These are phyloP conservation scores for Fusarium foetens DNA, from an alignment of 2,329 filamentous ascomycete species.

Conservation along the genomic window DNA sequence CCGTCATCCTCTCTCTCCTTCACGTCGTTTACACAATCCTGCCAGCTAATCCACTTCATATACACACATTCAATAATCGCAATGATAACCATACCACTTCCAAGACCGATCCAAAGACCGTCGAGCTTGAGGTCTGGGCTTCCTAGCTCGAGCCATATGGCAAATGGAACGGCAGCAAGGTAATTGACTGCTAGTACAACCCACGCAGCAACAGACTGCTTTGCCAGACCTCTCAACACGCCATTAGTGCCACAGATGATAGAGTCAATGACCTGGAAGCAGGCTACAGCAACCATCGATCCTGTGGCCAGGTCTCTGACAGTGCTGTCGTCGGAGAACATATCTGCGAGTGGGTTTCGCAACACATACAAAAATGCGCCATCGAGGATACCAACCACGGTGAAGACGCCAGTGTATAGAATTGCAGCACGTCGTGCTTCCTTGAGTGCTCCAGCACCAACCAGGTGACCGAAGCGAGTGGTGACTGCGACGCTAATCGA, in stretches of 20 bases:
- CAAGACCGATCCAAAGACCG: conserved; percentile 41
- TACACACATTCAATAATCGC: conserved; percentile 38
- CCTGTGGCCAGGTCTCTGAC: conserved; percentile 23
- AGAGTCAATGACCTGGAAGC: conserved; percentile 35
- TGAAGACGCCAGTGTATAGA: conserved; percentile 30
- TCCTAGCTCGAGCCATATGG: conserved; percentile 36
- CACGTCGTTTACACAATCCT: conserved; percentile 39
- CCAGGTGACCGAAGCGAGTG: conserved; percentile 55
- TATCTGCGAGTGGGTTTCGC: conserved; percentile 19
- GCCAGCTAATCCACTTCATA: conserved; percentile 41
- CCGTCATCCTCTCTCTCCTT: conserved; percentile 36
- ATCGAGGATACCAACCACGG: conserved; percentile 25
- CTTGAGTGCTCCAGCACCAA: conserved; percentile 47
- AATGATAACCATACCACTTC: conserved; percentile 40
- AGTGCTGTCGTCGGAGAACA: conserved; percentile 32
- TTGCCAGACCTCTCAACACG: conserved; percentile 32
- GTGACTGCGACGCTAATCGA: conserved; percentile 55
- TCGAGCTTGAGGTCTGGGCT: conserved; percentile 39
- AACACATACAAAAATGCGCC: conserved; percentile 27
- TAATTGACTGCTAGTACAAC: conserved; percentile 36
- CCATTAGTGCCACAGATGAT: conserved; percentile 37
- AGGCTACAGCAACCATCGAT: conserved; percentile 30
- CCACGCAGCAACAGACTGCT: conserved; percentile 37
- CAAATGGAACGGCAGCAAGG: conserved; percentile 32
- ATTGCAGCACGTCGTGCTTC: conserved; percentile 28